Evolutionary conservation across 495 filamentous ascomycete genomes (phyloP).

Genomic region (Penicillium canariense): DNA sequence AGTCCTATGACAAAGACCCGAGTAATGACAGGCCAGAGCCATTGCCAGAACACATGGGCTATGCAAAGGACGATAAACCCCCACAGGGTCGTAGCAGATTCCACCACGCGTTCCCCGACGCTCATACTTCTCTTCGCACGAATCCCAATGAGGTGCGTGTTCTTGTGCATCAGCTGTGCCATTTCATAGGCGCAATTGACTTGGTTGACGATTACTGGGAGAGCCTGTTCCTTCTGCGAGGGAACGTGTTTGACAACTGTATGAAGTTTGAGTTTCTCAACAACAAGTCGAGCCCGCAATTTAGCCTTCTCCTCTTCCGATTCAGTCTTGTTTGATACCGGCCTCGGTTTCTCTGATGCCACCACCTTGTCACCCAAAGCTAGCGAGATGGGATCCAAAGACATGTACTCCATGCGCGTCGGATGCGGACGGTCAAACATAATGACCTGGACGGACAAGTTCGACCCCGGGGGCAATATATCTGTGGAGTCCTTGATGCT

Average conservation of each 20-base stretch:
- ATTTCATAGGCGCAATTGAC: slow-evolving; percentile 95
- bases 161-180: slow-evolving; percentile 77
- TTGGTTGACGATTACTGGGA: slow-evolving; percentile 85
- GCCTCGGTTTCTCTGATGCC: slow-evolving; percentile 25
- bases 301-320: slow-evolving; percentile 61
- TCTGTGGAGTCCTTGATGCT: slow-evolving; percentile 58
- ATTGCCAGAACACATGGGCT: slow-evolving; percentile 69
- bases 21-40: slow-evolving; percentile 75
- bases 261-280: slow-evolving; percentile 89
- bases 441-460: slow-evolving; percentile 76
- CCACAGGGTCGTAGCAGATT: slow-evolving; percentile 83
- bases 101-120: slow-evolving; percentile 91
- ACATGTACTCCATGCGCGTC: slow-evolving; percentile 93
- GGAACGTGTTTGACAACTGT: slow-evolving; percentile 72
- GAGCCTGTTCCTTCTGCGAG: slow-evolving; percentile 77
- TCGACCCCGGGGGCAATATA: slow-evolving; percentile 65
- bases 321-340: slow-evolving; percentile 32
- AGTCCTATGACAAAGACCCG: slow-evolving; percentile 71
- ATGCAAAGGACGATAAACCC: slow-evolving; percentile 67
- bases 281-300: slow-evolving; percentile 57
- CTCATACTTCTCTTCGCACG: slow-evolving; percentile 82
- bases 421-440: slow-evolving; percentile 86
- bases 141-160: slow-evolving; percentile 75
- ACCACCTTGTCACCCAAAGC: slow-evolving; percentile 74
- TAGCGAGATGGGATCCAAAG: slow-evolving; percentile 81